phyloP scores from a whole-genome alignment of 2,329 filamentous ascomycete genomes.

The Endocalyx cinctus region DNA sequence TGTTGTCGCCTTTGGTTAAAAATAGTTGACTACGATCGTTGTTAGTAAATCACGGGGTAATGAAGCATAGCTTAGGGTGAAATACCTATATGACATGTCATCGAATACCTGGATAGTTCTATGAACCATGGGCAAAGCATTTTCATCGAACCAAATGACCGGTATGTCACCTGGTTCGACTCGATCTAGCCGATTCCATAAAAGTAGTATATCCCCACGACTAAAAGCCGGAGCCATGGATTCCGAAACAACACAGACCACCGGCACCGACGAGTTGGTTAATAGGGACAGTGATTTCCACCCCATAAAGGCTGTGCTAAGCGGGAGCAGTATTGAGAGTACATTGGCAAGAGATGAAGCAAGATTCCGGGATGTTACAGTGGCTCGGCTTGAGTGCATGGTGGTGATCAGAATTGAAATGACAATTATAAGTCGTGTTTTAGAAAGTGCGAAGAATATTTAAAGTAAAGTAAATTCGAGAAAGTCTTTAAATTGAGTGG shows the following conservation, averaged over 20 bases:
- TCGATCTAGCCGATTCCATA: slow-evolving; percentile 11
- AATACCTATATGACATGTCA: too few relatives aligned
- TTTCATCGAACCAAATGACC: slow-evolving; percentile 19
- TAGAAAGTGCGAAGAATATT: not conserved
- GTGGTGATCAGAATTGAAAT: too few relatives aligned
- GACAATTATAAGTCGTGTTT: too few relatives aligned
- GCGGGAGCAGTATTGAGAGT: not conserved
- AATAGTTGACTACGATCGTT: slow-evolving; percentile 12
- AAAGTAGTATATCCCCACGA: slow-evolving; percentile 19
- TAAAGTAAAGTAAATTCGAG: not conserved
- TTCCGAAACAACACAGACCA: slow-evolving; percentile 17
- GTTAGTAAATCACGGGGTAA: not conserved
- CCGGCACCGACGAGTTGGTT: slow-evolving; percentile 14
- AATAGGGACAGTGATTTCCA: slow-evolving; percentile 16
- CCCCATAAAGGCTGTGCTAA: slow-evolving; percentile 16
- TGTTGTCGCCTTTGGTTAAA: slow-evolving; percentile 21
- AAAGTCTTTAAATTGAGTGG: too few relatives aligned
- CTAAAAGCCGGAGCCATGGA: slow-evolving; percentile 23
- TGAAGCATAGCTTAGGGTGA: too few relatives aligned
- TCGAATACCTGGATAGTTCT: slow-evolving; percentile 15
- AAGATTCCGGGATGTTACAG: not conserved
- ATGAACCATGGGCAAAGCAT: slow-evolving; percentile 21
- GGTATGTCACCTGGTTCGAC: slow-evolving; percentile 21
- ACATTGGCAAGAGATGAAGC: not conserved
- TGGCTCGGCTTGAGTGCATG: not conserved